A percentile compares a stretch with the other conserved stretches of the same genome.
Evolutionary conservation across 768 basidiomycete species (phyloP).

Genomic region (Lentinus tigrinus): DNA sequence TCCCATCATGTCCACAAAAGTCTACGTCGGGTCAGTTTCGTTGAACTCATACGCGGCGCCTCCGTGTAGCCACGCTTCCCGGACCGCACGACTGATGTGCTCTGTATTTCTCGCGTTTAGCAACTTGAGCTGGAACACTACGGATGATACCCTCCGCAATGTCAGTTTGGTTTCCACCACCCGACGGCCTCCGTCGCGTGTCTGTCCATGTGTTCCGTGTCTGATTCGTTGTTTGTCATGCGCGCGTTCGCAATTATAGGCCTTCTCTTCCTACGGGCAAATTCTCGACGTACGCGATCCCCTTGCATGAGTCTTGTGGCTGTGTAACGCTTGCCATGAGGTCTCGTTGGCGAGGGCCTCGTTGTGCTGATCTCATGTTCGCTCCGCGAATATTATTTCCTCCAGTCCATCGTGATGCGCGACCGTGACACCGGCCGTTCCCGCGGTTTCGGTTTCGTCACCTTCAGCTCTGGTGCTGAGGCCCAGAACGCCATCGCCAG

Average conservation of each 20-base stretch:
- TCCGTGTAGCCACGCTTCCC: constrained; percentile 42
- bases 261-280: constrained; percentile 78
- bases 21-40: constrained; percentile 93
- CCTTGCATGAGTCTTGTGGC: constrained; percentile 20
- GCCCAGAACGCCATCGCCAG: constrained; percentile 73
- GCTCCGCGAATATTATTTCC: constrained; percentile 20
- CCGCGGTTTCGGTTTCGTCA: constrained; percentile 97
- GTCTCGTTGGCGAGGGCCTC: neutral
- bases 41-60: constrained; percentile 25
- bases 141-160: constrained; percentile 84
- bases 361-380: constrained; percentile 36
- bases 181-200: constrained; percentile 18
- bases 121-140: constrained; percentile 96
- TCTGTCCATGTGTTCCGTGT: constrained; percentile 34
- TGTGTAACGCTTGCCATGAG: constrained; percentile 15
- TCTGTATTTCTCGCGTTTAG: constrained; percentile 53
- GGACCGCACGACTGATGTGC: constrained; percentile 35
- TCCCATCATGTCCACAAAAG: constrained; percentile 63
- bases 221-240: constrained; percentile 42
- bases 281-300: constrained; percentile 81
- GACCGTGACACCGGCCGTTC: constrained; percentile 98
- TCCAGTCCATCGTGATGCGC: constrained; percentile 95
- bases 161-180: constrained; percentile 64
- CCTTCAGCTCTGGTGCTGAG: constrained; percentile 58
- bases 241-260: constrained; percentile 52